phyloP scores from a whole-genome alignment of 179 eudicot genomes.

The Gypsophila paniculata region DNA sequence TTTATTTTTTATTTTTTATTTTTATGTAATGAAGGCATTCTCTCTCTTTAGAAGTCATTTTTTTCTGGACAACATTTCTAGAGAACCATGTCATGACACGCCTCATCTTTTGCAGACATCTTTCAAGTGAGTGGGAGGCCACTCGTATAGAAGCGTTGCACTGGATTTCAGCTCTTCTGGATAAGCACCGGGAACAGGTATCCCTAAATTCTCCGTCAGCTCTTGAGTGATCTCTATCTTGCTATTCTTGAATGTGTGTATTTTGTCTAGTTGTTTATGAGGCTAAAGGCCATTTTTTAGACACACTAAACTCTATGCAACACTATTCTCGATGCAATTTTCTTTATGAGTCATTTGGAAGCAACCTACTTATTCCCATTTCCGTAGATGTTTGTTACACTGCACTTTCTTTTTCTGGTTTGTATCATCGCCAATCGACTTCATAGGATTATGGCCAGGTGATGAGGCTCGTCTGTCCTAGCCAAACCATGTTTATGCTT shows the following conservation, averaged over 20 bases:
- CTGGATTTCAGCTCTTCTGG: constrained; percentile 87
- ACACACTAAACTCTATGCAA: neutral
- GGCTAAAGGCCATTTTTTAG: neutral
- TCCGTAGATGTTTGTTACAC: neutral
- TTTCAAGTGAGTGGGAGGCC: constrained; percentile 95
- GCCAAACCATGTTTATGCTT: neutral
- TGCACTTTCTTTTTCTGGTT: neutral
- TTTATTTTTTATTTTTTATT: neutral
- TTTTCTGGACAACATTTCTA: neutral
- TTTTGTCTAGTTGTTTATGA: neutral
- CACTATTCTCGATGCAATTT: neutral
- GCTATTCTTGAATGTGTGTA: neutral
- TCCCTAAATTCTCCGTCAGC: neutral
- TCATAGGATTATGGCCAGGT: neutral
- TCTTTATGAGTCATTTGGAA: neutral
- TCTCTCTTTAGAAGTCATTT: neutral
- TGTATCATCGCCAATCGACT: neutral
- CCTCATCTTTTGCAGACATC: constrained; percentile 51
- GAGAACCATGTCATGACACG: constrained; percentile 7
- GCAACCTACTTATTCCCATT: neutral
- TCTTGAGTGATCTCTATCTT: neutral
- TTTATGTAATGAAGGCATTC: neutral
- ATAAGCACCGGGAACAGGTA: constrained; percentile 85
- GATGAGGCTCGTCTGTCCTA: neutral
- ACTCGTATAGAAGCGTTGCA: constrained; percentile 94